phyloP scores from a whole-genome alignment of 805 yeast species.

The Candida koratica region DNA sequence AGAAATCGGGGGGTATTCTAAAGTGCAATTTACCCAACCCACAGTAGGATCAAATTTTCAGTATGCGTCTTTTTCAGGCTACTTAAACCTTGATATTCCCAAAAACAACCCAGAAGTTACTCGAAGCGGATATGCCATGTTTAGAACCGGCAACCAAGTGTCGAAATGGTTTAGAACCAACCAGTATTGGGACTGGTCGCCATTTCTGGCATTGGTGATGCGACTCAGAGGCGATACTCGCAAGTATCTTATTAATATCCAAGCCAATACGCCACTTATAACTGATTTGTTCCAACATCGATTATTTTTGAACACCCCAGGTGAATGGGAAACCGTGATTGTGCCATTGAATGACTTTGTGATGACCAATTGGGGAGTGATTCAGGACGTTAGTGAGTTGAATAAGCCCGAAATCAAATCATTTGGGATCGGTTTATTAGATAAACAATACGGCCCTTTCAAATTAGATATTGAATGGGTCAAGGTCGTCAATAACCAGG shows the following conservation, averaged over 20 bases:
- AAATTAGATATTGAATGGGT: constrained; percentile 67
- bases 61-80: constrained; percentile 47
- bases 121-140: constrained; percentile 78
- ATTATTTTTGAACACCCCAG: constrained; percentile 64
- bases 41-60: constrained; percentile 21
- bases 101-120: constrained; percentile 59
- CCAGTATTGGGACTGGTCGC: constrained; percentile 66
- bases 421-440: constrained; percentile 74
- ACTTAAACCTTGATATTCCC: constrained; percentile 65
- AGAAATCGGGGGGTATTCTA: constrained; percentile 76
- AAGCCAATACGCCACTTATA: constrained; percentile 71
- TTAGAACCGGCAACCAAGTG: constrained; percentile 65
- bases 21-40: constrained; percentile 47
- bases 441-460: constrained; percentile 74
- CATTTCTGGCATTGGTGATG: constrained; percentile 57
- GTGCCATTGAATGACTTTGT: constrained; percentile 77
- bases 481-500: constrained; percentile 60
- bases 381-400: constrained; percentile 47
- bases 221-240: constrained; percentile 69
- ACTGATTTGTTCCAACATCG: constrained; percentile 84
- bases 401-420: constrained; percentile 65
- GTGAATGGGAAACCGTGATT: constrained; percentile 79
- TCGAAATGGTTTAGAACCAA: constrained; percentile 47
- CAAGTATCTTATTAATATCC: constrained; percentile 74
- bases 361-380: constrained; percentile 76